Conservation (phyloP, 148 eudicot genomes). For the Amaranthus hypochondriacus region DNA sequence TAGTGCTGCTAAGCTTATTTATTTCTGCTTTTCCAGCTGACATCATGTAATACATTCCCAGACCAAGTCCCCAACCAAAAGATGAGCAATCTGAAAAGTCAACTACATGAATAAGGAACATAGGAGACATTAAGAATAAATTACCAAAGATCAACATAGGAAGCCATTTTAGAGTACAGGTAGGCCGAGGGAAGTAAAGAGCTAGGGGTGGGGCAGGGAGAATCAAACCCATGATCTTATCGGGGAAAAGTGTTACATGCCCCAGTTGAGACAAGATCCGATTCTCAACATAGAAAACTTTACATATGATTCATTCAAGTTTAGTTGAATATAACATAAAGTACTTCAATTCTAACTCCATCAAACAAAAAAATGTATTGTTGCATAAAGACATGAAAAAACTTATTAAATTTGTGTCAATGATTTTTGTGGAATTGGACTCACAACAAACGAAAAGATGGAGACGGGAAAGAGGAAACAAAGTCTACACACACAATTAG, state of each 20-base stretch:
- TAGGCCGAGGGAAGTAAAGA: background rate
- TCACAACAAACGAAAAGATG: no score
- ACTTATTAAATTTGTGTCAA: no score
- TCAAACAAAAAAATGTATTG: no score
- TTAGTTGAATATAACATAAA: background rate
- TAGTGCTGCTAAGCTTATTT: slow-evolving; percentile 38
- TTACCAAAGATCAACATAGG: background rate
- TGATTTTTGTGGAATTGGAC: no score
- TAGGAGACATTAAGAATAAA: background rate
- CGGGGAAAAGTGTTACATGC: no score
- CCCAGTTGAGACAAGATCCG: no score
- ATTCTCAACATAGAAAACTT: background rate
- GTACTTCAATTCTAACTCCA: no score
- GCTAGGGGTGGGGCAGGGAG: no score
- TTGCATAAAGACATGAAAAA: no score
- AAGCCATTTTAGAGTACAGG: background rate
- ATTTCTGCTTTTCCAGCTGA: slow-evolving; percentile 70
- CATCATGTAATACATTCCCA: slow-evolving; percentile 77
- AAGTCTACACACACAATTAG: no score
- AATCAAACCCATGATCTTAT: no score
- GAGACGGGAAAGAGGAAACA: no score
- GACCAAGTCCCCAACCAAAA: slow-evolving; percentile 54
- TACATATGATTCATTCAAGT: background rate
- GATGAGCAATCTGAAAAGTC: slow-evolving; percentile 37
- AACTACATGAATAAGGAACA: background rate